Evolutionary conservation across 1,284 basidiomycete genomes (phyloP), one percentile per base, ranked within the genome.

Genomic region (Papiliotrema nemorosa): DNA sequence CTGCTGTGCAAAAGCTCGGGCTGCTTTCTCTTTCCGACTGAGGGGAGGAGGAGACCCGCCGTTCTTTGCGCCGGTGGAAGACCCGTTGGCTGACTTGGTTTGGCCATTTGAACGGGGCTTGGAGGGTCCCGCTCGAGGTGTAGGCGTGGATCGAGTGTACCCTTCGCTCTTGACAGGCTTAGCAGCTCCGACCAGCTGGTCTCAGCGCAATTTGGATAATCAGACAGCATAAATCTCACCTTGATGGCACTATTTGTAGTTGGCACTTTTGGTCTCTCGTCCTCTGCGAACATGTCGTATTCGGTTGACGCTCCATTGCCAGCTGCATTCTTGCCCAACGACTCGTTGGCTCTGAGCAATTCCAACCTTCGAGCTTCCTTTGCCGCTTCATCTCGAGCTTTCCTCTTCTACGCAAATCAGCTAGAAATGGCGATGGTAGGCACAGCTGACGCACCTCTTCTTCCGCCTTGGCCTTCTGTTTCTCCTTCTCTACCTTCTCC

Each of bases 231-330:
- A 25, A 9, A 3, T 10, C 40, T 27, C 40, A 42, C 27, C 42
- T 34, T 44, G 29, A 44, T 22, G 4, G 18, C 18, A 18, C 14
- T 13, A 20, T 31, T 44, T 22, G 36, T 9, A 6, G 38, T 16
- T 18, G 41, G 13, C 5, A 34, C 31, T 14, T 7, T 9, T 7
- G 31, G 31, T 18, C 29, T 31, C 29, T 56, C 63, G 44, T 68
- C 69, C 49, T 73, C 70, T 9, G 69, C 70, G 50, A 73, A 73
- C 1, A 69, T 69, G 47, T 73, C 58, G 31, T 67, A 71, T 3
- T 63, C 66, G 33, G 51, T 35, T 1, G 10, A 9, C 20, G 9
- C 38, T 21, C 20, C 20, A 3, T 45, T 46, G 3, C 35, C 31
- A 12, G 45, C 44, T 25, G 51, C 47, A 14, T 45, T 47, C 47